Evolutionary conservation across 352 stramenopile genomes (phyloP), one percentile per base, ranked within the genome.

Genomic region (Phytophthora pini): DNA sequence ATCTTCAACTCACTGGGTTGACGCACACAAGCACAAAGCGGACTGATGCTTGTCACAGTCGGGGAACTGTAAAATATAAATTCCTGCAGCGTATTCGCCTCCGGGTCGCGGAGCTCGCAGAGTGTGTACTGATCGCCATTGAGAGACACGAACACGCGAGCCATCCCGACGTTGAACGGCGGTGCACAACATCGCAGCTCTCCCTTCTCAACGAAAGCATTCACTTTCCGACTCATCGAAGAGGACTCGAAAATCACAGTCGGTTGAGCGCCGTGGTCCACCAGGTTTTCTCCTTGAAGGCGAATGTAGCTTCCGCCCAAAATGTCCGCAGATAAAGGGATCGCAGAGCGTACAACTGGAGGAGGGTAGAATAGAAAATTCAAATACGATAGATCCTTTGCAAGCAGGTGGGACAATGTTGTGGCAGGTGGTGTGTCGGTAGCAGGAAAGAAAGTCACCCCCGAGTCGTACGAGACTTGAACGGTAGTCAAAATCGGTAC

Each of bases 21-120:
- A 4, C 69, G 71, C 13, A 91, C 76, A 46, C 71, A 81, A 6
- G 80, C 74, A 46, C 78, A 93, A 4, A 89, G 43, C 1, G 86
- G 86, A 59, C 82, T 89, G 26, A 92, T 76, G 0, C 58, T 66
- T 0, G 60, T 74, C 15, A 93, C 70, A 2, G 69, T 74, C 8
- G 86, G 86, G 15, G 76, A 87, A 50, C 70, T 85, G 70, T 92
- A 94, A 56, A 82, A 94, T 11, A 94, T 78, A 50, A 93, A 94
- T 15, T 90, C 76, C 46, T 84, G 68, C 5, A 59, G 62, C 3
- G 40, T 49, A 27, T 70, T 74, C 0, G 74, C 79, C 36, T 88
- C 75, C 1, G 71, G 73, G 24, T 92, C 84, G 17, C 73, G 46
- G 43, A 94, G 86, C 8, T 70, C 65, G 45, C 86, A 94, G 20